Base-by-base conservation (phyloP, 805 yeast genomes). In the Komagataella populi region DNA sequence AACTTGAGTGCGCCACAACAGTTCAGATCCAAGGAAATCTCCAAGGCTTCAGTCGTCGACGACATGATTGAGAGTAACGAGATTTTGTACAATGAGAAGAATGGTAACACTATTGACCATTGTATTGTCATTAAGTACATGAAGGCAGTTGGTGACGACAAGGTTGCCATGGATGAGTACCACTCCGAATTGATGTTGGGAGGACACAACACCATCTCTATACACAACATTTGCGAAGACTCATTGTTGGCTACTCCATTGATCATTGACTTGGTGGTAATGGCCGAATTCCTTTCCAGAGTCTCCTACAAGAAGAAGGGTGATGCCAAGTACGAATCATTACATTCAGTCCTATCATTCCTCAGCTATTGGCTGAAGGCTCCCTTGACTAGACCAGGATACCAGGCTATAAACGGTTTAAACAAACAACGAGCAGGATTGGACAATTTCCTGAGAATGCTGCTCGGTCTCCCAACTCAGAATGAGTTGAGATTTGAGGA, bases 131-230 rank as follows among this genome's bases (percentile, higher is more conserved):
- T 90, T 74, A 90, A 90, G 72, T 89, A 90, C 68, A 71, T 91
- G 65, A 85, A 87, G 52, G 96, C 97, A 6, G 97, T 90, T 49
- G 96, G 96, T 44, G 98, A 90, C 69, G 83, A 93, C 57, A 90
- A 90, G 74, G 96, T 90, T 56, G 98, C 98, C 50, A 91, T 90
- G 97, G 98, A 90, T 69, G 97, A 91, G 72, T 90, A 90, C 72
- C 88, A 91, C 73, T 84, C 95, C 52, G 97, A 90, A 70, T 81
- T 90, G 64, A 91, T 90, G 97, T 77, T 90, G 60, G 98, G 98
- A 55, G 98, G 98, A 47, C 96, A 90, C 72, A 91, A 90, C 73
- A 84, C 93, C 65, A 85, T 90, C 58, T 82, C 95, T 48, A 84
- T 91, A 63, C 96, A 90, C 71, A 90, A 91, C 66, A 96, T 91